Base-by-base conservation (phyloP, 176 grass and related monocot species). In the Ensete glaucum region DNA sequence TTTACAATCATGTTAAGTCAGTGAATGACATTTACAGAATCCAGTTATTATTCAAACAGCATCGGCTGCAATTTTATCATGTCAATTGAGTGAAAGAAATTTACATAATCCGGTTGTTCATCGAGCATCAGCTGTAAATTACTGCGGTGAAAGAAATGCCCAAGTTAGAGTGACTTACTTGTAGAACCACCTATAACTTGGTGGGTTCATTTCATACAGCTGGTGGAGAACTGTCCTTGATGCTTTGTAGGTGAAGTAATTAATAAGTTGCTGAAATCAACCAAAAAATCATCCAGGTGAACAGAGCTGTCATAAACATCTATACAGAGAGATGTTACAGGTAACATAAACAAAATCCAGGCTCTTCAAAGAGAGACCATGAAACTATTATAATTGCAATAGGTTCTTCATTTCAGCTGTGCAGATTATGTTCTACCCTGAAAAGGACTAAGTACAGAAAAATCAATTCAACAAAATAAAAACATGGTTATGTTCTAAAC, bases 131-230 rank as follows among this genome's bases (percentile, higher is more conserved):
- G 34, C 34, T 43, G 34, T 43, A 43, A n/a, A n/a, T 60, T 60
- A 48, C 17, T 11, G 25, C 9, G 17, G 17, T 2, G 11, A 67
- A 67, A n/a, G 9, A 50, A 25, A 50, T 11, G 51, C 1, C 1
- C 1, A 70, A 16, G 6, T 14, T 60, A 49, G 11, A 20, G 21
- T 57, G 67, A 67, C 54, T 74, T 88, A 99, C 95, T 99, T 94
- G 59, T 91, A 87, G 69, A 99, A 82, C 90, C 95, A 99, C 2
- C 83, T 81, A 69, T 99, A 99, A 84, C 79, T 99, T 67, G 86
- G 90, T 54, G 95, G 95, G 53, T 99, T 99, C 95, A 99, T 84
- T 77, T 99, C 95, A 83, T 99, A 99, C 34, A 99, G 88, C 88
- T 99, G 95, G 24, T 81, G 80, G 56, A 99, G 88, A 29, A 99